Conservation (phyloP, 108 stramenopile species). For the Cyclotella sp. region DNA sequence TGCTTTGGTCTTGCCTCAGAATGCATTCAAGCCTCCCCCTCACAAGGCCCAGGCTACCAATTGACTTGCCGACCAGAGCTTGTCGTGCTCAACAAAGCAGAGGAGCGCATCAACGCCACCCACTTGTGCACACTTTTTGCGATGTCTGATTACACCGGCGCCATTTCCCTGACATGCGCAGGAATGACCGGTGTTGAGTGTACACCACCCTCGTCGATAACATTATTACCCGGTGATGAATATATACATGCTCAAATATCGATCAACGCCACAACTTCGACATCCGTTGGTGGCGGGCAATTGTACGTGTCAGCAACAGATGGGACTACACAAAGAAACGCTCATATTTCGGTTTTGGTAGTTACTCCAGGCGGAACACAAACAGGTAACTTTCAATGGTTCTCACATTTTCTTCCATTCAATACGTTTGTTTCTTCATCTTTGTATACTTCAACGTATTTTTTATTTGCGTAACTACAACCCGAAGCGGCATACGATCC, state of each 20-base stretch:
- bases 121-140: conserved; percentile 8
- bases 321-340: conserved; percentile 3
- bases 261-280: not conserved
- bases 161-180: not conserved
- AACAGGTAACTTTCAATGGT: not conserved
- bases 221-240: conserved; percentile 6
- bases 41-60: conserved; percentile 7
- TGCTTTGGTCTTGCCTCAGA: conserved; percentile 14
- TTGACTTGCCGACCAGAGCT: not conserved
- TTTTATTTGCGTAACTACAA: too few species aligned
- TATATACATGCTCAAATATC: not conserved
- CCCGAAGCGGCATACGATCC: not conserved
- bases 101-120: not conserved
- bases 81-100: conserved; percentile 4
- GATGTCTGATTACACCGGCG: not conserved
- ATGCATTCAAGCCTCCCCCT: conserved; percentile 3
- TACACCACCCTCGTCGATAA: not conserved
- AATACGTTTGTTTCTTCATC: too few species aligned
- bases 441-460: too few species aligned
- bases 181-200: not conserved
- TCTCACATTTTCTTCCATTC: too few species aligned
- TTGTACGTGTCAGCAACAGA: not conserved
- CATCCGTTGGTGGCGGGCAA: not conserved
- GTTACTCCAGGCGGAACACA: conserved; percentile 3
- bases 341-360: not conserved